Percentiles rank a stretch among this genome's conserved stretches.
These are phyloP conservation scores for Saccharomycopsis fermentans DNA, from an alignment of 805 yeast genomes.

Conservation along the genomic window DNA sequence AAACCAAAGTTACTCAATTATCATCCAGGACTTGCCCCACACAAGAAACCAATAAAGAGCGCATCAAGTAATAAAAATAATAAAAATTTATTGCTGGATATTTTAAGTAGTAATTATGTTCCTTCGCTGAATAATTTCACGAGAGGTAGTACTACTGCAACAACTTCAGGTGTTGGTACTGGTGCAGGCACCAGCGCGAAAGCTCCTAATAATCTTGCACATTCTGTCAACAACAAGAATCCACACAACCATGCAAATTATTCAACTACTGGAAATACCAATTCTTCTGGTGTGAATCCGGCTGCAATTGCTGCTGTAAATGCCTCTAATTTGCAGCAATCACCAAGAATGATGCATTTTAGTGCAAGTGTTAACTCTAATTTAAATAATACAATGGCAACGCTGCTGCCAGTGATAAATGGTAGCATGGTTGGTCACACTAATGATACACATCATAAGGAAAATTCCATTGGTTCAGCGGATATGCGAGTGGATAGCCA, in stretches of 20 bases:
- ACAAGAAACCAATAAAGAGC: background rate
- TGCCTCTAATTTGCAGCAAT: background rate
- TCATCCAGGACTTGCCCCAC: background rate
- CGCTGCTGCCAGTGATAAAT: background rate
- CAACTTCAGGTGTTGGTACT: background rate
- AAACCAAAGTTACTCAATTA: background rate
- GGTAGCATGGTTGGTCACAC: background rate
- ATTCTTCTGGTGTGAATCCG: background rate
- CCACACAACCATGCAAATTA: background rate
- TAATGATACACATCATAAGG: background rate
- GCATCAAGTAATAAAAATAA: background rate
- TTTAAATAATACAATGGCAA: background rate
- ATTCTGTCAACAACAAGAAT: background rate
- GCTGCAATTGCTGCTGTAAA: background rate
- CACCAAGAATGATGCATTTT: background rate
- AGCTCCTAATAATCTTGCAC: background rate
- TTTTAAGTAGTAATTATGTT: slow-evolving; percentile 66
- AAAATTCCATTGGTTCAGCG: background rate
- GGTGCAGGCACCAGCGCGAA: background rate
- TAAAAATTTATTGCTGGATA: slow-evolving; percentile 25
- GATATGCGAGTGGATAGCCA: background rate
- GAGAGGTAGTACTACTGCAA: slow-evolving; percentile 28
- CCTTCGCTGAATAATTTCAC: slow-evolving; percentile 53
- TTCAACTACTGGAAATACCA: background rate
- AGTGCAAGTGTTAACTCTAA: background rate